Evolutionary conservation across 495 filamentous ascomycete genomes (phyloP), one percentile per base, ranked within the genome.

Genomic region (Podospora didyma): DNA sequence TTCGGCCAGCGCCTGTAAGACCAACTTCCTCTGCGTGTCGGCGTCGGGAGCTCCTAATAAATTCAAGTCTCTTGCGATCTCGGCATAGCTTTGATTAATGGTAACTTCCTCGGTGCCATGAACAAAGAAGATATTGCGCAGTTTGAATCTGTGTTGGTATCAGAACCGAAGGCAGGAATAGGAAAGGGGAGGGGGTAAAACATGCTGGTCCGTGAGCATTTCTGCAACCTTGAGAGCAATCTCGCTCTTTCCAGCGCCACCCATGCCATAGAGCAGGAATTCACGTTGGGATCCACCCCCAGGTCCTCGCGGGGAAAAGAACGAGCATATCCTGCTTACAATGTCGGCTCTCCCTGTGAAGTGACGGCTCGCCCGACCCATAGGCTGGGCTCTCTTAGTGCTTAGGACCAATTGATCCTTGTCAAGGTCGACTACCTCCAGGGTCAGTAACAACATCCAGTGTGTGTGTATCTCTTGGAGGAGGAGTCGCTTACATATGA

Each of bases 191-290:
- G n/a, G n/a, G n/a, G n/a, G n/a, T n/a, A n/a, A n/a, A n/a, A 58
- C 52, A 9, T 41, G 22, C 58, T 53, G 53, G 10, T 21, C 22
- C 17, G 22, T 20, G 14, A 60, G 24, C 9, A 46, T 37, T 21
- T 68, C 50, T 0, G 26, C 41, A 11, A 52, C 41, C 26, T 59
- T 61, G 4, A 59, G 14, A 2, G 62, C 62, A 20, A 68, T 61
- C 46, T 65, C 46, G 1, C 57, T 68, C 35, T 68, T 68, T 3
- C 65, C 62, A 20, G 61, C 55, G n/a, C 65, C 65, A 14, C 52
- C 53, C 52, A 62, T 48, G 3, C 62, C 65, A 23, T 60, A 45
- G 1, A 68, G 56, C 3, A 63, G 42, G 34, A 51, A 63, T n/a
- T 63, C 54, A 9, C 57, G 54, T 3, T 58, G 34, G 1, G 45